Conservation (phyloP, 2,329 filamentous ascomycete genomes). For the Akanthomyces uredinophilus region DNA sequence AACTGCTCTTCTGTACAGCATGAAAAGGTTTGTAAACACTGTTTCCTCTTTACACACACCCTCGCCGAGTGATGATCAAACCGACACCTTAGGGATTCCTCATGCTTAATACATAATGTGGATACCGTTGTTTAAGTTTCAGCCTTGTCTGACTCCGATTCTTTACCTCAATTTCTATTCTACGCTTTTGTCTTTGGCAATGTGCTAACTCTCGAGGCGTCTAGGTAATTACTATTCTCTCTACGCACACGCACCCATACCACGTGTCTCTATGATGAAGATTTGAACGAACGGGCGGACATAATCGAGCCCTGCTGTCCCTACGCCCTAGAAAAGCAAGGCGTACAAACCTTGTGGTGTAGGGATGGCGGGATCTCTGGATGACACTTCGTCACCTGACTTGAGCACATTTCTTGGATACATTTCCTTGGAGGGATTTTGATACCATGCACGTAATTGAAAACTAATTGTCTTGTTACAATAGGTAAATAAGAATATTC, state of each 20-base stretch:
- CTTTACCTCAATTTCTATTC: conserved; percentile 21
- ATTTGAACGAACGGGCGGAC: conserved; percentile 67
- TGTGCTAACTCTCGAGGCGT: conserved; percentile 33
- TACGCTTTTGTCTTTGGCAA: conserved; percentile 6
- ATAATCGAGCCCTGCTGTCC: conserved; percentile 52
- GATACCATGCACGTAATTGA: conserved; percentile 3
- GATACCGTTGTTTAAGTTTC: conserved; percentile 58
- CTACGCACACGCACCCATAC: conserved; percentile 23
- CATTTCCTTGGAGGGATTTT: background rate
- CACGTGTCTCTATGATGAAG: conserved; percentile 48
- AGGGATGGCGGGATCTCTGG: conserved; percentile 49
- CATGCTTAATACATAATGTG: conserved; percentile 62
- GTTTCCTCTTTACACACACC: conserved; percentile 15
- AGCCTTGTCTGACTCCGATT: conserved; percentile 60
- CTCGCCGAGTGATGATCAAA: conserved; percentile 54
- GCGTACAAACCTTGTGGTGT: conserved; percentile 59
- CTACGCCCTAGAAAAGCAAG: conserved; percentile 47
- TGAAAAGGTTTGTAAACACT: conserved; percentile 43
- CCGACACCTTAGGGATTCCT: conserved; percentile 62
- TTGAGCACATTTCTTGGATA: conserved; percentile 17
- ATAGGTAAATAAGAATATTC: conserved; percentile 31
- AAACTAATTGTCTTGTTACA: conserved; percentile 27
- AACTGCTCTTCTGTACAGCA: conserved; percentile 4
- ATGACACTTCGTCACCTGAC: conserved; percentile 64
- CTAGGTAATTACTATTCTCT: conserved; percentile 36